Base-by-base conservation (phyloP, 2,329 filamentous ascomycete genomes). In the Cyphellophora europaea region DNA sequence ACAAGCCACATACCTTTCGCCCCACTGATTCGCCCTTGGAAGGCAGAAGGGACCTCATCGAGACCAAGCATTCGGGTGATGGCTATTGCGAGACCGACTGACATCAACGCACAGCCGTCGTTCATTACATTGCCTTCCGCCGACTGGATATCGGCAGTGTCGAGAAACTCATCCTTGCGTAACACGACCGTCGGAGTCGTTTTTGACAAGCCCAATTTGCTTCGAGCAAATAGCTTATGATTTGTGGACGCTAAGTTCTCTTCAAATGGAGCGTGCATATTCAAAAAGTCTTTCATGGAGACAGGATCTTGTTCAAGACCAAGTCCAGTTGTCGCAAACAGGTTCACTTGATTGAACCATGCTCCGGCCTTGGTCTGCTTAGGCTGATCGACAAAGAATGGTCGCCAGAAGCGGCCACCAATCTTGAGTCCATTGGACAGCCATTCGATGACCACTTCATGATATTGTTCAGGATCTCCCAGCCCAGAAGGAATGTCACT, bases 1-100 rank as follows among this genome's bases (percentile, higher is more conserved):
- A 74, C 58, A 52, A 73, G 69, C 74, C 74, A 78, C 4, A 79
- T 47, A 2, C 75, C 75, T 52, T 79, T 79, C 0, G 71, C 70
- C 2, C 74, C 73, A 12, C 62, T 66, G 37, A 78, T 72, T 4
- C 75, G 61, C 6, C 59, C 73, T 53, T 79, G 75, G 16, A 74
- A 70, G 3, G 57, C 63, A 35, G 67, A 68, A 0, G 71, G 72
- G 0, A 67, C 54, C 5, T 53, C 51, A 2, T 52, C 52, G 6
- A 35, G 27, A 0, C 62, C 63, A 3, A 67, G 53, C 0, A 37
- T 40, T 17, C 62, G 54, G 44, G 66, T 68, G 6, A 77, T 65
- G 6, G 50, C 43, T 19, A 53, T 51, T 5, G 69, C 71, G 2
- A 72, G 62, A 2, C 57, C 57, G 10, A 64, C 57, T 0, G 74